Evolutionary conservation across 805 yeast species (phyloP), one percentile per base, ranked within the genome.

Genomic region (Kazachstania kunashirensis): DNA sequence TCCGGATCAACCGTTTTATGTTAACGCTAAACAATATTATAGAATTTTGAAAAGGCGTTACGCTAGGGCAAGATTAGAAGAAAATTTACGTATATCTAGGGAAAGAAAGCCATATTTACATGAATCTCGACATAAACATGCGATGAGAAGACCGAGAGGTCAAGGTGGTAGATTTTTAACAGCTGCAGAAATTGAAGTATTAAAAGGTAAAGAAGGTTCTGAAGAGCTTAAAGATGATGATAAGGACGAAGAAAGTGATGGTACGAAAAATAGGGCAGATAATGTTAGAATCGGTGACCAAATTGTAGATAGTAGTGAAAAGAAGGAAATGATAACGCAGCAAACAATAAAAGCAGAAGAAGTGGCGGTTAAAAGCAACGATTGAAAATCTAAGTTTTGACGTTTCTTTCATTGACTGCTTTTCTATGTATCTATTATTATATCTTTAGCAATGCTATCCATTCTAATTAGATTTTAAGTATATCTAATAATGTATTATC

Each of bases 111-210:
- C 97, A 10, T 89, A 94, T 59, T 61, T 92, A 34, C 99, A 92
- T 56, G 98, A 92, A 61, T 84, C 96, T 14, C 72, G 99, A 50
- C 99, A 92, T 59, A 89, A 92, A 57, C 99, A 92, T 59, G 99
- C 99, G 3, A 92, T 92, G 98, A 73, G 97, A 55, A 74, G 99
- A 57, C 97, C 98, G 12, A 75, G 99, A 49, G 99, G 99, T 19
- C 97, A 92, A 63, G 98, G 98, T 23, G 99, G 99, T 6, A 69
- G 99, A 42, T 92, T 92, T 48, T 63, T 92, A 41, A 92, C 99
- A 1, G 96, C 97, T 11, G 95, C 95, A 9, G 84, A 75, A 44
- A 80, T 73, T 31, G 79, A 74, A 10, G 79, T 71, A 43, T 62
- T 71, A 38, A 81, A 35, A 34, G 29, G 31, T 13, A 26, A 21